Base-by-base conservation (phyloP, 441 rosid genomes). In the Lepidium campestre region DNA sequence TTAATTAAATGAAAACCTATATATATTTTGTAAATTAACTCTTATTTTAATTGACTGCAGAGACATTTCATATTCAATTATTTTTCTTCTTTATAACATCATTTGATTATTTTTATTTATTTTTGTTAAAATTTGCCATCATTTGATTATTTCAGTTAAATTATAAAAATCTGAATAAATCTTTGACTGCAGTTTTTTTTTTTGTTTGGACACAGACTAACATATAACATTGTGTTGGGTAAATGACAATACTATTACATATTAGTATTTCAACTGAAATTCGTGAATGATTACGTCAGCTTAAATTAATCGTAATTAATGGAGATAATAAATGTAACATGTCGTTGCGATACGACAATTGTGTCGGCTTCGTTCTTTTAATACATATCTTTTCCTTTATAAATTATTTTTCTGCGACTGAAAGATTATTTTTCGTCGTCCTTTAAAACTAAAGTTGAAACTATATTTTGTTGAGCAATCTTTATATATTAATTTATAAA, bases 331-430 rank as follows among this genome's bases (percentile, higher is more conserved):
- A 58, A 5, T 68, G 49, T 57, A 9, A 58, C 49, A 58, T 48
- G 50, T 48, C 66, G 18, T 68, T 34, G 31, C 32, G 20, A 44
- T 52, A 53, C 56, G 75, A 70, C 57, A 62, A 55, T 45, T 70
- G 48, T 70, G 57, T 62, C 68, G 49, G 56, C 35, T 45, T 54
- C 62, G 3, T 25, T 70, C 47, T 45, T 61, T 62, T 0, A 25
- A 54, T 17, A 45, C 62, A 40, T 36, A 49, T 36, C 27, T 45
- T 62, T 54, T 70, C 14, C 35, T 54, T 54, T 57, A 5, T 3
- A 20, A 22, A 14, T 20, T 9, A 37, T 37, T 25, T 14, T 57
- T 62, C 29, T 35, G 13, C 41, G 9, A 19, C 41, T 11, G 47
- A 35, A 37, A 13, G 9, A 15, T 15, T 52, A 1, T 37, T 31